Evolutionary conservation across 352 stramenopile genomes (phyloP).

Genomic region (Pythium periplocum): DNA sequence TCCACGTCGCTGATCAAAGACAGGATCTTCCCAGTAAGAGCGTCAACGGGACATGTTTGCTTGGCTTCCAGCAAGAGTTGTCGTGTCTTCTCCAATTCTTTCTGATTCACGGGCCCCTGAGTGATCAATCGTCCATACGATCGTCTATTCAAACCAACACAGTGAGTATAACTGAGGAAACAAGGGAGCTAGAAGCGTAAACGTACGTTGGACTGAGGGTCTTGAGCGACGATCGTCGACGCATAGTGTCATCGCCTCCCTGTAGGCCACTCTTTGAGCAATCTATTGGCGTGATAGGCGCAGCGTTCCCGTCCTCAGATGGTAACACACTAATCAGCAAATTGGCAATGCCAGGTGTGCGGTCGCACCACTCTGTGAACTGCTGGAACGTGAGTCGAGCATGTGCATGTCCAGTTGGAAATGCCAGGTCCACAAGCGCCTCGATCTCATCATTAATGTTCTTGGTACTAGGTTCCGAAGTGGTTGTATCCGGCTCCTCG

Average conservation of each 20-base stretch:
- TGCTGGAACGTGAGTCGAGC: constrained; percentile 82
- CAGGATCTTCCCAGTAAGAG: constrained; percentile 42
- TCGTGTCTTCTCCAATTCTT: constrained; percentile 51
- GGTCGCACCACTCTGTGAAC: constrained; percentile 83
- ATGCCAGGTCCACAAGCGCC: constrained; percentile 78
- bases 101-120: constrained; percentile 26
- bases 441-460: constrained; percentile 67
- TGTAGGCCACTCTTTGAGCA: constrained; percentile 5
- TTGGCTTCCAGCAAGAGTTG: constrained; percentile 51
- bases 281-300: not conserved
- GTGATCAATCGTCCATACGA: constrained; percentile 10
- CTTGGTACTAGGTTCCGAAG: constrained; percentile 5
- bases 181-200: too few relatives aligned
- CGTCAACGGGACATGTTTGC: constrained; percentile 28
- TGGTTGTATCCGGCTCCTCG: constrained; percentile 16
- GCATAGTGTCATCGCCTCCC: constrained; percentile 12
- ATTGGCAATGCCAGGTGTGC: constrained; percentile 67
- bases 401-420: constrained; percentile 34
- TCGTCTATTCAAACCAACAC: constrained; percentile 1
- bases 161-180: too few relatives aligned
- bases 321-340: constrained; percentile 79
- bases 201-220: constrained; percentile 46
- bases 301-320: constrained; percentile 30
- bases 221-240: constrained; percentile 46
- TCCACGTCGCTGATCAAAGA: constrained; percentile 35